A percentile compares a stretch with the other conserved stretches of the same genome.
Evolutionary conservation across 2,329 filamentous ascomycete genomes (phyloP).

Genomic region (Sporothrix globosa): DNA sequence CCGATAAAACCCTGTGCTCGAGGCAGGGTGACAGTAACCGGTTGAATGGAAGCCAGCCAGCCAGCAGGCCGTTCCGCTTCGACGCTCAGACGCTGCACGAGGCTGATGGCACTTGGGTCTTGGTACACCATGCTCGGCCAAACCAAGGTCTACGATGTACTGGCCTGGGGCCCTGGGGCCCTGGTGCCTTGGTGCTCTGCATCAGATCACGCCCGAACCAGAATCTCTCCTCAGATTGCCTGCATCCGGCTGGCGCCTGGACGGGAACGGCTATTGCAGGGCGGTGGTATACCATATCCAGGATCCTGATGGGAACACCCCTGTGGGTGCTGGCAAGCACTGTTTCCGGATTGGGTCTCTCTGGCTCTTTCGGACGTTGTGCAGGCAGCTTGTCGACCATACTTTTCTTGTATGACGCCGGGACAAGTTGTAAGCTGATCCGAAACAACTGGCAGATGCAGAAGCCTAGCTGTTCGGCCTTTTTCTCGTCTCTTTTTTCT

Average conservation of each 20-base stretch:
- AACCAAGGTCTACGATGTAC: constrained; percentile 1
- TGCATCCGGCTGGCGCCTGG: constrained; percentile 15
- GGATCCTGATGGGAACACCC: background rate
- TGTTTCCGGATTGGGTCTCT: background rate
- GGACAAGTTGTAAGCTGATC: constrained; percentile 17
- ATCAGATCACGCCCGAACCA: constrained; percentile 19
- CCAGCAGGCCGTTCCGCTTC: constrained; percentile 25
- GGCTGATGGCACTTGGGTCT: constrained; percentile 28
- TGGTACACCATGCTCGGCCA: constrained; percentile 12
- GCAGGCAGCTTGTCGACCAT: background rate
- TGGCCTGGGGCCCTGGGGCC: background rate
- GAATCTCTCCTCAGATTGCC: background rate
- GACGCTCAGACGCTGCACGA: constrained; percentile 21
- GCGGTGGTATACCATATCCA: background rate
- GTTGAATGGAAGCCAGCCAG: constrained; percentile 26
- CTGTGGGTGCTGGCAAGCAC: background rate
- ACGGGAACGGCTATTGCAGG: constrained; percentile 15
- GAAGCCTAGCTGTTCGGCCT: background rate
- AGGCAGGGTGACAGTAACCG: constrained; percentile 24
- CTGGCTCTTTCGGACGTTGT: background rate
- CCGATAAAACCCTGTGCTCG: background rate
- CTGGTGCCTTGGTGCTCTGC: background rate
- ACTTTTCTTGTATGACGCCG: constrained; percentile 5
- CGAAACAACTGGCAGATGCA: constrained; percentile 8
- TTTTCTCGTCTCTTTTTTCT: background rate